A percentile compares a stretch with the other conserved stretches of the same genome.
phyloP scores from a whole-genome alignment of 352 stramenopile species.

The Pythium sukuiense region DNA sequence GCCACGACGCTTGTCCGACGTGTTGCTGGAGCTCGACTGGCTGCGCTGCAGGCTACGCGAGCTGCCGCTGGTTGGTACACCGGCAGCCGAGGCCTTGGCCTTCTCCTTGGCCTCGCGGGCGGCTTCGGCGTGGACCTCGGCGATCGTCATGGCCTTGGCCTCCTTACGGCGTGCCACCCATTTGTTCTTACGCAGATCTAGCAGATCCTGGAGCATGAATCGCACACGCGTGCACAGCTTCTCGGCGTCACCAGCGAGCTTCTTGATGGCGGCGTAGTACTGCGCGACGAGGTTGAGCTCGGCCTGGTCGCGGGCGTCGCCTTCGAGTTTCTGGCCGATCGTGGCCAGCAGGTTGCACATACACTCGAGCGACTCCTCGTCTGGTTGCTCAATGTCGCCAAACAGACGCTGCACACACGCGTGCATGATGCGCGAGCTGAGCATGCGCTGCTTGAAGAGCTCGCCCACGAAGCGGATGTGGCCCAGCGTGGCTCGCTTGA shows the following conservation, averaged over 20 bases:
- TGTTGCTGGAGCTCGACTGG: conserved; percentile 50
- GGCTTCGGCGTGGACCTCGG: conserved; percentile 72
- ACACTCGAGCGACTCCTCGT: conserved; percentile 96
- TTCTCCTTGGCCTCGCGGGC: conserved; percentile 74
- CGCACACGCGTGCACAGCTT: conserved; percentile 77
- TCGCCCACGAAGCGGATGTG: conserved; percentile 97
- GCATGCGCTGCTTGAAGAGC: conserved; percentile 94
- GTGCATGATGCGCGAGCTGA: conserved; percentile 95
- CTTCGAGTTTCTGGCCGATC: conserved; percentile 90
- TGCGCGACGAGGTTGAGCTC: conserved; percentile 62
- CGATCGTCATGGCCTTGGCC: conserved; percentile 84
- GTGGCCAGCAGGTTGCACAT: conserved; percentile 93
- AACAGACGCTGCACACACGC: conserved; percentile 85
- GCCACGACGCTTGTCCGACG: conserved; percentile 43
- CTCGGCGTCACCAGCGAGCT: conserved; percentile 62
- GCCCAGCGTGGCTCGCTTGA: conserved; percentile 84
- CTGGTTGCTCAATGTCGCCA: conserved; percentile 70
- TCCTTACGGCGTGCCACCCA: conserved; percentile 79
- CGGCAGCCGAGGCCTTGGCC: conserved; percentile 43
- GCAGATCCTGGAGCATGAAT: conserved; percentile 83
- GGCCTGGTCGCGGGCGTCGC: conserved; percentile 42
- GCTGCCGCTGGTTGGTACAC: conserved; percentile 10
- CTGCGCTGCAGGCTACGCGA: conserved; percentile 53
- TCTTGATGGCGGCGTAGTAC: conserved; percentile 70
- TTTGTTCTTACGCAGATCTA: conserved; percentile 75